Base-by-base conservation (phyloP, 2,329 filamentous ascomycete species). In the Ramularia endophylla region DNA sequence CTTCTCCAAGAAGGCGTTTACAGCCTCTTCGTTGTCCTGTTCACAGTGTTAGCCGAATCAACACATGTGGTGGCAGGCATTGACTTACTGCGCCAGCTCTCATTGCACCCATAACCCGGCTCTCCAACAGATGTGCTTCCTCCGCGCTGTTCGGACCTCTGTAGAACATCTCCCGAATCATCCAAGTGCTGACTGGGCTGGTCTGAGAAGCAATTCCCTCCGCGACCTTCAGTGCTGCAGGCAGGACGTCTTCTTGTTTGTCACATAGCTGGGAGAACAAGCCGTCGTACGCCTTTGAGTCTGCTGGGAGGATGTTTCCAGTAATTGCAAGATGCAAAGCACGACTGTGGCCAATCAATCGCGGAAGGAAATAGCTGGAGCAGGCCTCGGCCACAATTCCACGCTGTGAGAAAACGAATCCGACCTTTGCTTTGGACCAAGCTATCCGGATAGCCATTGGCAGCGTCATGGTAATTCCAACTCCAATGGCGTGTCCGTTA, bases 161-260 rank as follows among this genome's bases (percentile, higher is more conserved):
- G 25, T 39, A 52, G 7, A 52, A 17, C 49, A 52, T 52, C 40
- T 52, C 49, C 7, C 49, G 44, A 7, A 50, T 52, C 49, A 52
- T 52, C 13, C 41, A 52, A 9, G 47, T 52, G 34, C 49, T 52
- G 9, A 52, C 47, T 16, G 42, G 41, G 25, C 44, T 47, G 9
- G 49, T 52, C 4, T 52, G 40, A 3, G 18, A 20, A 7, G 49
- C 46, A 5, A 52, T 16, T 1, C 43, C 29, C n/a, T 50, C 41
- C 3, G 49, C 49, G 12, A 43, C 35, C 38, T 47, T 36, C 22
- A 50, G 25, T 4, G 49, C 49, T 22, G 13, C 38, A 2, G 47
- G 44, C 5, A 52, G 35, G 2, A 52, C 49, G 22, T 50, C 42
- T n/a, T 47, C 46, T 29, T 47, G 49, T 20, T 27, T 41, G 17